Percentiles rank a stretch among this genome's conserved stretches.
Conservation (phyloP, 2,329 filamentous ascomycete species). For the Ophiostoma sp. region DNA sequence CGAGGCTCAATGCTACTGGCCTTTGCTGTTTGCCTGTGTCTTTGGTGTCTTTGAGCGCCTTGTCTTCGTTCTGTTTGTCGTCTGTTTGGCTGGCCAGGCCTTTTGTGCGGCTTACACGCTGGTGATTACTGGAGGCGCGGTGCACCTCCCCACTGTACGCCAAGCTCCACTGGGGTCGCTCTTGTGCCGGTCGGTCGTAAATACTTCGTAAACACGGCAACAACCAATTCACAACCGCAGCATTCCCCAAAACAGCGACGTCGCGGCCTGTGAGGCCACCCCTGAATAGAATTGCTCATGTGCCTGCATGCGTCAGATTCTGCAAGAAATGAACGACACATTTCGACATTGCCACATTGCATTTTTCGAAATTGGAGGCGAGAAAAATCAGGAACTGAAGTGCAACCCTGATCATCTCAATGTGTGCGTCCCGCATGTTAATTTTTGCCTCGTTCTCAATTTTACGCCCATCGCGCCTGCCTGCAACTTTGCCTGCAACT, state of each 20-base stretch:
- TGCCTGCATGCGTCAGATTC: constrained; percentile 3
- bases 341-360: not conserved
- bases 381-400: not conserved
- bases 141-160: constrained; percentile 10
- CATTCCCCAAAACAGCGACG: not conserved
- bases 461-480: not conserved
- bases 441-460: constrained; percentile 1
- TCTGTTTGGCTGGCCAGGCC: constrained; percentile 9
- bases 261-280: not conserved
- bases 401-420: not conserved
- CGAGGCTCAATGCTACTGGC: not conserved
- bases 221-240: not conserved
- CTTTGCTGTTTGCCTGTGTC: not conserved
- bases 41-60: not conserved
- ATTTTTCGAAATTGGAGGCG: not conserved
- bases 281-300: not conserved
- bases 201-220: constrained; percentile 28
- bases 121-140: not conserved
- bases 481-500: not conserved
- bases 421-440: not conserved
- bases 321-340: not conserved
- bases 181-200: constrained; percentile 23
- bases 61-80: not conserved
- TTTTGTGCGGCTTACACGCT: not conserved
- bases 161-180: constrained; percentile 10